Base-by-base conservation (phyloP, 805 yeast genomes). In the Torulaspora delbrueckii region DNA sequence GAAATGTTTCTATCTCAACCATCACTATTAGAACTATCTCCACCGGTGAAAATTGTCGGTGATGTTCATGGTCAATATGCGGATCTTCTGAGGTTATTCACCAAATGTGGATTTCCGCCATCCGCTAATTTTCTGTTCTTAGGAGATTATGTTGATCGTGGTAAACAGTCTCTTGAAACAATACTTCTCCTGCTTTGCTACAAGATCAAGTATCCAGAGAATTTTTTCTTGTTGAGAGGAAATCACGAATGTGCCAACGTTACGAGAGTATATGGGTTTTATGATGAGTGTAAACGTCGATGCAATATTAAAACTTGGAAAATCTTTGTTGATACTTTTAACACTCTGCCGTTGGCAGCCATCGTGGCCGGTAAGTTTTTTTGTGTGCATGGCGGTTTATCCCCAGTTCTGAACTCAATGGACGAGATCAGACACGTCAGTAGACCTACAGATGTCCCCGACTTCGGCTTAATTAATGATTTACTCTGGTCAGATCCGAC, bases 211-310 rank as follows among this genome's bases (percentile, higher is more conserved):
- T 91, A 89, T 60, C 98, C 99, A 0, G 97, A 93, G 60, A 91
- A 91, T 68, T 90, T 93, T 66, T 93, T 91, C 66, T 68, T 93
- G 48, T 73, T 93, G 35, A 74, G 99, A 56, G 99, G 99, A 16
- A 93, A 93, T 67, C 99, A 93, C 69, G 99, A 93, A 70, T 87
- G 96, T 67, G 97, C 99, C 16, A 88, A 87, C 60, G 95, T 93
- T 46, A 91, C 98, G 1, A 79, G 96, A 53, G 96, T 93, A 26
- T 93, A 93, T 67, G 99, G 99, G 2, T 93, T 93, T 62, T 93
- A 89, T 64, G 99, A 93, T 68, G 99, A 93, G 69, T 93, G 99
- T 72, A 93, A 93, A 65, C 79, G 99, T 59, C 76, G 99, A 50
- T 81, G 96, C 58, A 86, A 84, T 60, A 79, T 90, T 58, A 93